Evolutionary conservation across 768 basidiomycete species (phyloP).

Genomic region (Kwoniella sp.): DNA sequence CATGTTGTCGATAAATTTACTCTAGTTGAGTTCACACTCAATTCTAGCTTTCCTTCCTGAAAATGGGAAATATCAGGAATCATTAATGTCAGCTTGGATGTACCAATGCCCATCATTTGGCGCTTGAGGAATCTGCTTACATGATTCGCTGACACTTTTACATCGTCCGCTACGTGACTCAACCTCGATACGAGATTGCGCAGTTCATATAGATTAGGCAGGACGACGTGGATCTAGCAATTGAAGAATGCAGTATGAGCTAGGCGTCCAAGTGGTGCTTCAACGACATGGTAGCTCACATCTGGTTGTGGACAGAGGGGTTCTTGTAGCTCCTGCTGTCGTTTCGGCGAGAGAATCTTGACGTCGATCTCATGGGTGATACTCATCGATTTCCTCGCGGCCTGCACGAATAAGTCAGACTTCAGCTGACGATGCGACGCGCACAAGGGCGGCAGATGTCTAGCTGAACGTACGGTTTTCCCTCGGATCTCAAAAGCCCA

Average conservation of each 20-base stretch:
- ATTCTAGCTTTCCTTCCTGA: constrained; percentile 49
- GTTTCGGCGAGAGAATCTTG: constrained; percentile 40
- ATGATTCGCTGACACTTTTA: constrained; percentile 49
- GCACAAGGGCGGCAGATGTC: too few relatives aligned
- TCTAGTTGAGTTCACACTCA: constrained; percentile 32
- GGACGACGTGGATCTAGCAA: constrained; percentile 46
- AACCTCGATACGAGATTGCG: constrained; percentile 48
- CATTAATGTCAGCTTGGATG: constrained; percentile 7
- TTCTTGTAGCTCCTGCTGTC: constrained; percentile 50
- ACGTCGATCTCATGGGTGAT: constrained; percentile 54
- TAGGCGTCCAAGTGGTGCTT: not conserved
- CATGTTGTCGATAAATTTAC: constrained; percentile 49
- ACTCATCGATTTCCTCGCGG: constrained; percentile 24
- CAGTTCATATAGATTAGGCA: constrained; percentile 47
- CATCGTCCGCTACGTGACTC: constrained; percentile 45
- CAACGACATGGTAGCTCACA: constrained; percentile 44
- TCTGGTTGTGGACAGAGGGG: constrained; percentile 55
- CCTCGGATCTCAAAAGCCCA: constrained; percentile 53
- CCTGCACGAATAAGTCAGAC: constrained; percentile 4
- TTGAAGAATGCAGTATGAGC: not conserved
- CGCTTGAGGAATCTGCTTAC: constrained; percentile 28
- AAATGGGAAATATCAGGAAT: not conserved
- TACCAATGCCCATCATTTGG: not conserved
- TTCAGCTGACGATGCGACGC: not conserved
- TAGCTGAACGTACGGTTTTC: constrained; percentile 11